Evolutionary conservation across 768 basidiomycete species (phyloP).

Genomic region (Imleria badia): DNA sequence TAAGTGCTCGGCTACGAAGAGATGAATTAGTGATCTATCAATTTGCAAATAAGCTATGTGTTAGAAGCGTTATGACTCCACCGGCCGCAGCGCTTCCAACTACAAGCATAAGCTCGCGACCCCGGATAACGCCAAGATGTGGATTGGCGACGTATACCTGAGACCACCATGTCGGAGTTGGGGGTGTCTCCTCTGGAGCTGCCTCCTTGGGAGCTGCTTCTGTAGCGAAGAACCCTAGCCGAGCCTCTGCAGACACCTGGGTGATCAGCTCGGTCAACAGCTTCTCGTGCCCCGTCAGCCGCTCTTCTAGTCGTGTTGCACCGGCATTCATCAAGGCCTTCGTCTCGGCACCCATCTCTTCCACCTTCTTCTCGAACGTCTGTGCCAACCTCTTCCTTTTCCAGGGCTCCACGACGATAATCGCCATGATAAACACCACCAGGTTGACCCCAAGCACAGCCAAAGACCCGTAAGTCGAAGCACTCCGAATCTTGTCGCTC

Average conservation of each 20-base stretch:
- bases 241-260: slow-evolving; percentile 13
- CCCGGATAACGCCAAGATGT: slow-evolving; percentile 5
- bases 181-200: neutral
- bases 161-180: slow-evolving; percentile 9
- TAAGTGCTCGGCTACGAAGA: neutral
- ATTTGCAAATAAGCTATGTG: slow-evolving; percentile 16
- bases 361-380: slow-evolving; percentile 84
- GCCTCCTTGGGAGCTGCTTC: slow-evolving; percentile 3
- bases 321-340: slow-evolving; percentile 47
- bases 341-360: slow-evolving; percentile 46
- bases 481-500: slow-evolving; percentile 97
- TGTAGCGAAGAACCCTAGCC: slow-evolving; percentile 5
- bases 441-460: slow-evolving; percentile 86
- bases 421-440: slow-evolving; percentile 86
- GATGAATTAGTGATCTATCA: slow-evolving; percentile 13
- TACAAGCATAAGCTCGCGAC: slow-evolving; percentile 28
- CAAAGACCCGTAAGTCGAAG: slow-evolving; percentile 90
- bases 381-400: slow-evolving; percentile 84
- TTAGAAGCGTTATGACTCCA: slow-evolving; percentile 25
- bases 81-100: slow-evolving; percentile 30
- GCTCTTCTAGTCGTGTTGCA: slow-evolving; percentile 46
- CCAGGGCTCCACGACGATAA: slow-evolving; percentile 94
- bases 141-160: slow-evolving; percentile 9
- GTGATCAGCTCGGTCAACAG: slow-evolving; percentile 31
- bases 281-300: slow-evolving; percentile 49